These are phyloP conservation scores for Chiua virens DNA, from an alignment of 768 basidiomycete genomes.

Conservation along the genomic window DNA sequence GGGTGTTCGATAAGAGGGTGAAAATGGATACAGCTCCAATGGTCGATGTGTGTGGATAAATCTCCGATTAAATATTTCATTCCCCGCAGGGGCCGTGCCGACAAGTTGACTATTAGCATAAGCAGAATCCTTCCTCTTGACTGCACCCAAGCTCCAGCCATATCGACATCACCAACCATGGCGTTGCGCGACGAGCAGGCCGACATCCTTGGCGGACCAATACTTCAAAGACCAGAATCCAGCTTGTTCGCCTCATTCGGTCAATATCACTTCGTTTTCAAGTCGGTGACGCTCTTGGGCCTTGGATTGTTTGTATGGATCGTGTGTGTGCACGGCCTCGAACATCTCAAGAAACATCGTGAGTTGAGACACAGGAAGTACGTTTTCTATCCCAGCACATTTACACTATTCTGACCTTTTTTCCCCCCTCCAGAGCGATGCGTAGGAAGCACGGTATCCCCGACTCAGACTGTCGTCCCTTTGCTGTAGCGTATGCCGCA, in stretches of 20 bases:
- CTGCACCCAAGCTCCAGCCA: conserved; percentile 22
- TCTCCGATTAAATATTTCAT: conserved; percentile 25
- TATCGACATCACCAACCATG: conserved; percentile 42
- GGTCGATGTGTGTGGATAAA: neutral
- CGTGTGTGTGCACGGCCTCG: conserved; percentile 39
- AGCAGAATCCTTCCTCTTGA: conserved; percentile 17
- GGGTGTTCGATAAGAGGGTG: neutral
- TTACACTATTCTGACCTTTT: conserved; percentile 13
- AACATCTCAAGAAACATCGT: conserved; percentile 52
- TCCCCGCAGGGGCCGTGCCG: conserved; percentile 22
- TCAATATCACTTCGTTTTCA: conserved; percentile 37
- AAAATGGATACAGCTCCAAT: neutral
- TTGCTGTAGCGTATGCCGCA: conserved; percentile 85
- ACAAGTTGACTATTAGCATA: conserved; percentile 2
- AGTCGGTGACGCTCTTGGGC: conserved; percentile 36
- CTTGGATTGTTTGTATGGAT: conserved; percentile 37
- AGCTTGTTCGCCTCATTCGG: conserved; percentile 33
- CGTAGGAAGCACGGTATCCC: conserved; percentile 82
- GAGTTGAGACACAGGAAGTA: conserved; percentile 69
- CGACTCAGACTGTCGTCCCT: conserved; percentile 77
- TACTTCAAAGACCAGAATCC: conserved; percentile 37
- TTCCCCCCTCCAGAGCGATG: conserved; percentile 59
- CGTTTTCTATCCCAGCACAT: conserved; percentile 21
- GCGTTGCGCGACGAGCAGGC: conserved; percentile 53
- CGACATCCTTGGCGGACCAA: conserved; percentile 69